Evolutionary conservation across 805 yeast species (phyloP).

Genomic region (Starmerella apicola): DNA sequence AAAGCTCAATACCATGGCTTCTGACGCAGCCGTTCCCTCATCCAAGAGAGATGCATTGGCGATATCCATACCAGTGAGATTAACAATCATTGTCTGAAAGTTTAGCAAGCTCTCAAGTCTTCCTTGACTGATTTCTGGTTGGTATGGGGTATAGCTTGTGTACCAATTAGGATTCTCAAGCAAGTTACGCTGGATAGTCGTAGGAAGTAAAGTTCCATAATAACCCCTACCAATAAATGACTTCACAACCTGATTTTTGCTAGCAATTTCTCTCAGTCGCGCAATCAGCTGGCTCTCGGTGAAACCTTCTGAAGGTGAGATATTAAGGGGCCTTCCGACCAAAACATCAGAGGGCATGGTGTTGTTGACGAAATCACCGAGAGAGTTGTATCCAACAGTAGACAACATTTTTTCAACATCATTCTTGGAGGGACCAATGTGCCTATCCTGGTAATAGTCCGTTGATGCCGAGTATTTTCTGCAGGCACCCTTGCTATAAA

Average conservation of each 20-base stretch:
- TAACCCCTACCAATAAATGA: slow-evolving; percentile 90
- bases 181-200: slow-evolving; percentile 84
- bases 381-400: slow-evolving; percentile 49
- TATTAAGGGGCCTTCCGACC: slow-evolving; percentile 49
- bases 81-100: slow-evolving; percentile 83
- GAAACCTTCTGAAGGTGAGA: slow-evolving; percentile 61
- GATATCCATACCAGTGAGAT: slow-evolving; percentile 85
- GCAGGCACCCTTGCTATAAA: too few relatives aligned
- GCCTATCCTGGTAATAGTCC: slow-evolving; percentile 84
- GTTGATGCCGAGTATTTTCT: slow-evolving; percentile 1
- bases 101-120: slow-evolving; percentile 80
- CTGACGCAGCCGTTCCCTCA: slow-evolving; percentile 96
- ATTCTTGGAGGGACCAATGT: slow-evolving; percentile 58
- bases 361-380: slow-evolving; percentile 55
- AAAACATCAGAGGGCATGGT: slow-evolving; percentile 72
- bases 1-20: slow-evolving; percentile 81
- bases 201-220: slow-evolving; percentile 78
- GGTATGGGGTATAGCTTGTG: slow-evolving; percentile 96
- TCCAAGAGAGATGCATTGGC: slow-evolving; percentile 91
- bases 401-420: slow-evolving; percentile 57
- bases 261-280: slow-evolving; percentile 56
- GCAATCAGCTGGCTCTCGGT: slow-evolving; percentile 71
- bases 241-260: slow-evolving; percentile 58
- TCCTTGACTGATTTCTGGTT: slow-evolving; percentile 96
- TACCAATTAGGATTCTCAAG: slow-evolving; percentile 97